Conservation (phyloP, 2,329 filamentous ascomycete species). For the Colletotrichum caudatum region DNA sequence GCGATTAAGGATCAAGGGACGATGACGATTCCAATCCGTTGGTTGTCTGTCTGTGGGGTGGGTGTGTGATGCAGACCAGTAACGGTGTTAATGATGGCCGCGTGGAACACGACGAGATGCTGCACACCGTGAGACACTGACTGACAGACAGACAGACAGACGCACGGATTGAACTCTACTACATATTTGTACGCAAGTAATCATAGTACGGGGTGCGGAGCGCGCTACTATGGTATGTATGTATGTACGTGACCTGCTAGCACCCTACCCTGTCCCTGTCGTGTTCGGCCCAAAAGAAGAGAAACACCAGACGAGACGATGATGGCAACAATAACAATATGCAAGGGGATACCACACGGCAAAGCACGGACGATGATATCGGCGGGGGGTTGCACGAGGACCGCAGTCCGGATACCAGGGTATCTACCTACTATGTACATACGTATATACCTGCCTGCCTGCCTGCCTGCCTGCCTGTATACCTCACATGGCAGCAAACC, state of each 20-base stretch:
- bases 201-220: too few relatives aligned
- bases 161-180: not conserved
- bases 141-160: not conserved
- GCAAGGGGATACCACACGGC: constrained; percentile 5
- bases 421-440: too few relatives aligned
- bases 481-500: too few relatives aligned
- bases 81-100: not conserved
- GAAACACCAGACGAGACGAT: constrained; percentile 38
- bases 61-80: not conserved
- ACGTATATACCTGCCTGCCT: too few relatives aligned
- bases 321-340: constrained; percentile 17
- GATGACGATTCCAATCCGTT: not conserved
- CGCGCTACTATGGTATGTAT: too few relatives aligned
- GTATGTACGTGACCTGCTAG: not conserved
- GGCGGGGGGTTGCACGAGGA: not conserved
- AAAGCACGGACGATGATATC: constrained; percentile 28
- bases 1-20: not conserved
- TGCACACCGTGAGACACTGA: not conserved
- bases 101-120: not conserved
- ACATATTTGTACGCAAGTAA: too few relatives aligned
- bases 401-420: not conserved
- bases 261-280: constrained; percentile 16
- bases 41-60: not conserved
- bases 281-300: constrained; percentile 8
- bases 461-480: too few relatives aligned